These are phyloP conservation scores for Cenchrus purpureus DNA, from an alignment of 176 grass and related monocot species.

Conservation along the genomic window DNA sequence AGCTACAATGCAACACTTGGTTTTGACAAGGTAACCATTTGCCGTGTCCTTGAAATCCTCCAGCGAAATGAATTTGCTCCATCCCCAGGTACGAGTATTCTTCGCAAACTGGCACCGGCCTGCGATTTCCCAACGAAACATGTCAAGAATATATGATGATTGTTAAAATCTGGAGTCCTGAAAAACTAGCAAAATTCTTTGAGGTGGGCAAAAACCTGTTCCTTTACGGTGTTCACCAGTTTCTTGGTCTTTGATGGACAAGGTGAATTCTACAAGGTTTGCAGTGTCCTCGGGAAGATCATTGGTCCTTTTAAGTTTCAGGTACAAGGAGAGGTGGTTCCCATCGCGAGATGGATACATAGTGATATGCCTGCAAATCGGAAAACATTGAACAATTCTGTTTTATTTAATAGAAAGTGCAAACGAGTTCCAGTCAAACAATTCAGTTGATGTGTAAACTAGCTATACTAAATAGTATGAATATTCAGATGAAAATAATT, in stretches of 20 bases:
- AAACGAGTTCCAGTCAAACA: not conserved
- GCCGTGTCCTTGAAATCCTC: constrained; percentile 42
- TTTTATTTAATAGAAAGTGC: not conserved
- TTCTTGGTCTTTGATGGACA: constrained; percentile 40
- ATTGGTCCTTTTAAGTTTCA: not conserved
- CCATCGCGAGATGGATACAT: not conserved
- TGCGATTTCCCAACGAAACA: not conserved
- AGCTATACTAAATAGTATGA: not conserved
- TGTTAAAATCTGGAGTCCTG: not conserved
- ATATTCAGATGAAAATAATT: not conserved
- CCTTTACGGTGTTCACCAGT: not conserved
- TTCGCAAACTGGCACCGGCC: constrained; percentile 16
- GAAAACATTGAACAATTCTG: not conserved
- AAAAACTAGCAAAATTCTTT: not conserved
- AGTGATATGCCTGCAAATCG: constrained; percentile 26
- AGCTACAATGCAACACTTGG: constrained; percentile 32
- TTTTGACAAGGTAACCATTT: constrained; percentile 47
- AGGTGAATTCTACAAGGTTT: constrained; percentile 33
- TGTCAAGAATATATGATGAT: not conserved
- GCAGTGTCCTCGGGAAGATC: not conserved
- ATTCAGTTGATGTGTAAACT: not conserved
- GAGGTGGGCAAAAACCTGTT: constrained; percentile 26
- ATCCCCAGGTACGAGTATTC: not conserved
- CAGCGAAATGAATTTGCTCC: constrained; percentile 28
- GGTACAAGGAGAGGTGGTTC: constrained; percentile 28